These are phyloP conservation scores for Paecilomyces niveus DNA, from an alignment of 2,329 filamentous ascomycete genomes.

Conservation along the genomic window DNA sequence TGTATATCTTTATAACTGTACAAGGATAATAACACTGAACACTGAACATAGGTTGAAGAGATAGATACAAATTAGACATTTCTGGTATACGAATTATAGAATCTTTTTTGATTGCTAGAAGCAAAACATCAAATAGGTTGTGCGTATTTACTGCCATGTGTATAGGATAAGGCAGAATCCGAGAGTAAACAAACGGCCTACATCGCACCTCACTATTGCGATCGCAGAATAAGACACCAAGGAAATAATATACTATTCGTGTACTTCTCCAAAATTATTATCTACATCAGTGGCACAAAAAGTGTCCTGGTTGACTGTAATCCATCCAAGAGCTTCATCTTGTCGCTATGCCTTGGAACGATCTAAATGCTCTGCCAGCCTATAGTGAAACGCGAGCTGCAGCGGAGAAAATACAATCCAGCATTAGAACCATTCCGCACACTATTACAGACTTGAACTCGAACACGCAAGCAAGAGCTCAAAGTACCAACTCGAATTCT, in stretches of 20 bases:
- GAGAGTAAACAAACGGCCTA: not conserved
- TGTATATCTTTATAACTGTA: not conserved
- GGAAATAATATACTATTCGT: no score
- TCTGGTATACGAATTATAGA: no score
- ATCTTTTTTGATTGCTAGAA: no score
- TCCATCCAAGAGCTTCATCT: no score
- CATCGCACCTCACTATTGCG: not conserved
- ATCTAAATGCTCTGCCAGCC: no score
- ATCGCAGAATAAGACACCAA: no score
- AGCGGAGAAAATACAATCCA: not conserved
- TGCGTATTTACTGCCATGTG: not conserved
- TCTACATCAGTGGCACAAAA: not conserved
- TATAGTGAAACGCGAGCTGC: no score
- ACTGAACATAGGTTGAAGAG: not conserved
- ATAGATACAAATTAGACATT: not conserved
- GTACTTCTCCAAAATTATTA: no score
- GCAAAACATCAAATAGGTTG: no score
- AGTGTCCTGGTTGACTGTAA: not conserved
- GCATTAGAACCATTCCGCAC: not conserved
- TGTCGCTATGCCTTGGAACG: no score
- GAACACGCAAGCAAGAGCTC: not conserved
- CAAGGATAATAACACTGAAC: not conserved
- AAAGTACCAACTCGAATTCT: not conserved
- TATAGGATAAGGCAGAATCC: not conserved
- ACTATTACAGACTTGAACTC: not conserved